Evolutionary conservation across 1,139 yeast species (phyloP), one percentile per base, ranked within the genome.

Genomic region (Torulaspora globosa): DNA sequence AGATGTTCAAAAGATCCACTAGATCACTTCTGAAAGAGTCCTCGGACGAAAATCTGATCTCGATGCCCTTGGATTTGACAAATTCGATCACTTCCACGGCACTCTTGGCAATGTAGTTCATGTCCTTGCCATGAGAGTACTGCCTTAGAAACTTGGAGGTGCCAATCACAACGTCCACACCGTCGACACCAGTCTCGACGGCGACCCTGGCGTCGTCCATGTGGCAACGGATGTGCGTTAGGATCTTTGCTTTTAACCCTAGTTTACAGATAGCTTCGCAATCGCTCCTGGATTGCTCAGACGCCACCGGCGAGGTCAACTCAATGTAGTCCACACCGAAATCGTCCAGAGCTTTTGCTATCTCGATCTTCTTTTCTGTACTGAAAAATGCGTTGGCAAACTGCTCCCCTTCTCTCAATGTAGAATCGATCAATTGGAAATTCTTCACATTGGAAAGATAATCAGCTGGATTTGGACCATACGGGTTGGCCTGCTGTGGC

Each of bases 131-230:
- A 69, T 92, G 97, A 16, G 96, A 86, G 70, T 81, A 90, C 70
- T 90, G 85, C 73, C 97, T 84, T 64, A 92, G 76, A 69, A 89
- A 92, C 69, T 87, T 96, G 15, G 97, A 90, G 24, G 98, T 92
- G 56, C 97, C 98, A 70, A 92, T 92, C 46, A 92, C 97, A 43
- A 92, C 97, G 72, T 92, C 97, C 50, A 92, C 97, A 71, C 98
- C 98, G 67, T 92, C 97, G 50, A 92, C 97, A 67, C 98, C 97
- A 38, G 97, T 92, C 66, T 88, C 90, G 28, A 92, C 98, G 3
- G 98, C 98, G 48, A 92, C 86, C 66, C 84, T 78, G 53, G 97
- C 98, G 63, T 92, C 98, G 68, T 92, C 97, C 97, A 92, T 90
- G 70, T 90, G 97, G 71, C 98, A 92, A 72, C 97, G 82, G 60